These are phyloP conservation scores for Hypoxylon sp. DNA, from an alignment of 2,329 filamentous ascomycete species.

Conservation along the genomic window DNA sequence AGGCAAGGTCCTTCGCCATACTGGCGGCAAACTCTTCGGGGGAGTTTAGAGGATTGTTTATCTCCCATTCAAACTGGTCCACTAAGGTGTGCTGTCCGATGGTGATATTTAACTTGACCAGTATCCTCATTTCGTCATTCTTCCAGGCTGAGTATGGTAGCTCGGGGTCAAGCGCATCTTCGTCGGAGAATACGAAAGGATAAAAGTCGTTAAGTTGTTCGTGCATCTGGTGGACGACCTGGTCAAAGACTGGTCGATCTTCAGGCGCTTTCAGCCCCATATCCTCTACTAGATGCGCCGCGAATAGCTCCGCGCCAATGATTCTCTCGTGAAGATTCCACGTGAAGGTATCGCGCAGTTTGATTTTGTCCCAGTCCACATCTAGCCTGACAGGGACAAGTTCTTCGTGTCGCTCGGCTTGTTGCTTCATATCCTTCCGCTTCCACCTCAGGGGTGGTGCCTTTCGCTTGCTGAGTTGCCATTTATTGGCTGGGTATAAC, in stretches of 20 bases:
- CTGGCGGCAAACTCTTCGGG: conserved; percentile 92
- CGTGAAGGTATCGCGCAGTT: conserved; percentile 95
- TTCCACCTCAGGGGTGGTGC: conserved; percentile 77
- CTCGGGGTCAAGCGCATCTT: conserved; percentile 88
- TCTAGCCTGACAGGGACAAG: conserved; percentile 91
- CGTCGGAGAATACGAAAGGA: conserved; percentile 87
- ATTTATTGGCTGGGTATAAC: conserved; percentile 81
- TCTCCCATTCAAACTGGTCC: conserved; percentile 99
- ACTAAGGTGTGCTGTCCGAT: conserved; percentile 93
- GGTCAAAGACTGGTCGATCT: conserved; percentile 68
- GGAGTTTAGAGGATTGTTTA: conserved; percentile 92
- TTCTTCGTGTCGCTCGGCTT: conserved; percentile 91
- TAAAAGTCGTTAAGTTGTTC: conserved; percentile 95
- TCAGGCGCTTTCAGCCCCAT: conserved; percentile 80
- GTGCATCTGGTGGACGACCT: conserved; percentile 73
- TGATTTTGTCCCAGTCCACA: conserved; percentile 94
- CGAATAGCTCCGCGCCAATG: conserved; percentile 81
- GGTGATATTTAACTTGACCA: conserved; percentile 96
- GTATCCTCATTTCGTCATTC: conserved; percentile 97
- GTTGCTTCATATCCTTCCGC: conserved; percentile 81
- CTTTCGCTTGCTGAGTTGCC: conserved; percentile 78
- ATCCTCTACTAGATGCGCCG: conserved; percentile 90
- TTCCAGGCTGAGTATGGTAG: conserved; percentile 94
- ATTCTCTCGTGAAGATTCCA: conserved; percentile 97
- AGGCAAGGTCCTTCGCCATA: conserved; percentile 88